A percentile compares a stretch with the other conserved stretches of the same genome.
phyloP scores from a whole-genome alignment of 139 green algal species.

The Auxenochlorella protothecoides region DNA sequence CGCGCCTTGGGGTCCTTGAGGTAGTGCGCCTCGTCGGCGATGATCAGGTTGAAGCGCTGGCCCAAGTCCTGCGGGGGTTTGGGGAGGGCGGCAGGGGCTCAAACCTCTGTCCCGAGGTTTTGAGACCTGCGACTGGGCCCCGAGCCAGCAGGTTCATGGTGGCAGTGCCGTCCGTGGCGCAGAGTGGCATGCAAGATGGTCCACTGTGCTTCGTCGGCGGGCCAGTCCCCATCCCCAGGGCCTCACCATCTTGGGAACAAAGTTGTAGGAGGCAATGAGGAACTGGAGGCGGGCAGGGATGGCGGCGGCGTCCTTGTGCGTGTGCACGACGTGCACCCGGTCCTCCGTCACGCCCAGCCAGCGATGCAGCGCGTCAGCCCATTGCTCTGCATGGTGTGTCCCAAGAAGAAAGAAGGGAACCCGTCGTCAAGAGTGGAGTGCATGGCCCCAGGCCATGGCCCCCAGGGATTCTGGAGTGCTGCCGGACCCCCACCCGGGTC shows the following conservation, averaged over 20 bases:
- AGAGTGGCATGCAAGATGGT: too few species aligned
- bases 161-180: too few species aligned
- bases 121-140: too few species aligned
- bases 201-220: too few species aligned
- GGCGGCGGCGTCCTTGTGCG: constrained; percentile 9
- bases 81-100: too few species aligned
- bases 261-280: constrained; percentile 76
- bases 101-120: too few species aligned
- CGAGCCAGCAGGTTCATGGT: too few species aligned
- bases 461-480: too few species aligned
- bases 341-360: constrained; percentile 47
- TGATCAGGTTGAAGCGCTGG: constrained; percentile 17
- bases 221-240: too few species aligned
- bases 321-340: constrained; percentile 30
- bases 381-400: constrained; percentile 34
- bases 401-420: neutral
- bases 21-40: constrained; percentile 52
- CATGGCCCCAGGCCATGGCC: too few species aligned
- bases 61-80: constrained; percentile 4
- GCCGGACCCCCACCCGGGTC: too few species aligned
- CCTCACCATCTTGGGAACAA: constrained; percentile 62
- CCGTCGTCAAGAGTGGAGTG: too few species aligned
- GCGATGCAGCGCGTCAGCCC: constrained; percentile 51
- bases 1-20: constrained; percentile 48
- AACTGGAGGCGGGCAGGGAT: constrained; percentile 20